Base-by-base conservation (phyloP, 2,329 filamentous ascomycete genomes). In the Xylariales sp. region DNA sequence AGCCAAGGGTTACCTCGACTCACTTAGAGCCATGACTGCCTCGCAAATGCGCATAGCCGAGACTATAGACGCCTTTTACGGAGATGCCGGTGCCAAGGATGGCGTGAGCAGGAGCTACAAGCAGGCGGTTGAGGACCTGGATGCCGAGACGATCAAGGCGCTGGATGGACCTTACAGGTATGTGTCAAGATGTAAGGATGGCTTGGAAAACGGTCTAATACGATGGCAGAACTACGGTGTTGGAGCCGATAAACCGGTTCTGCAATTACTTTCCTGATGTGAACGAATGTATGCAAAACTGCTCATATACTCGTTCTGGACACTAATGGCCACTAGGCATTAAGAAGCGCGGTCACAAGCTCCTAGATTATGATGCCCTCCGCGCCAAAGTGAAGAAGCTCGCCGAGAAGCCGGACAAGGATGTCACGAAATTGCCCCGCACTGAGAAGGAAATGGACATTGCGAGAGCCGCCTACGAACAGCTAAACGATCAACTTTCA, bases 21-120 rank as follows among this genome's bases (percentile, higher is more conserved):
- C 89, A 14, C 74, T 98, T 55, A 81, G 93, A 82, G 91, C 93
- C 53, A 98, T 98, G 93, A 98, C 93, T 12, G 91, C 93, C 39
- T 96, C 90, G 40, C 93, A 98, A 69, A 97, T 98, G 91, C 85
- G 91, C 60, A 97, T 98, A 64, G 93, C 93, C 51, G 93, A 98
- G 66, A 98, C 93, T 15, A 98, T 98, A 66, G 93, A 98, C 68
- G 93, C 93, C 29, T 98, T 98, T 66, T 98, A 98, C 69, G 93
- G 93, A 42, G 93, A 98, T 61, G 84, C 90, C 1, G 94, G 94
- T 38, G 89, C 93, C 38, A 88, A 83, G 57, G 94, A 98, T 62
- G 93, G 93, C 42, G 93, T 98, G 45, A 94, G 87, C 66, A 80
- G 91, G 61, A 95, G 88, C 62, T 98, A 98, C 72, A 98, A 97